phyloP scores from a whole-genome alignment of 345 rosid genomes.

The Eucalyptus polyanthemos region DNA sequence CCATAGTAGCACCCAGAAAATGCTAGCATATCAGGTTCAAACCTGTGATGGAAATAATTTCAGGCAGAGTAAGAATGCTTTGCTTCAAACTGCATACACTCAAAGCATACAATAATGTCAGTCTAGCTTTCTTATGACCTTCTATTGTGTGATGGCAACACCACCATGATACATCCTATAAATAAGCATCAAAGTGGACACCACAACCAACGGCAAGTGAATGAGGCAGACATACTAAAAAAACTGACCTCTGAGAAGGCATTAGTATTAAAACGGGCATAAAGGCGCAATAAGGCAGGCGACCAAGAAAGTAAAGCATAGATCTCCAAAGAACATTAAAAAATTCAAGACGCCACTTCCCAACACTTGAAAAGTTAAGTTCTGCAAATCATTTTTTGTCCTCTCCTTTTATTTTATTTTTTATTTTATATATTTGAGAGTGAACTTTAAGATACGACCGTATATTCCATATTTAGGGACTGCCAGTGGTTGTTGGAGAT shows the following conservation, averaged over 20 bases:
- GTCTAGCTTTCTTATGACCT: not conserved
- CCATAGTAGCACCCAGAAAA: constrained; percentile 99
- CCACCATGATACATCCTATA: not conserved
- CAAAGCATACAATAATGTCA: not conserved
- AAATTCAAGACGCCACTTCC: not conserved
- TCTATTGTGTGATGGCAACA: not conserved
- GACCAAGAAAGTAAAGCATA: not conserved
- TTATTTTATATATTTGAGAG: not conserved
- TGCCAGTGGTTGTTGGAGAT: not conserved
- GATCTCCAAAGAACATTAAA: not conserved
- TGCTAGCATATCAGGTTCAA: constrained; percentile 99
- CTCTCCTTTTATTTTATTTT: not conserved
- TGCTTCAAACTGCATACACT: not conserved
- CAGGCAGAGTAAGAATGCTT: not conserved
- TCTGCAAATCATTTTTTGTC: not conserved
- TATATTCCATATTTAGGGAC: not conserved
- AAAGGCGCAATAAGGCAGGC: not conserved
- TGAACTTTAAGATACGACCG: not conserved
- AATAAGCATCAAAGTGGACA: not conserved
- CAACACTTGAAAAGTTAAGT: not conserved
- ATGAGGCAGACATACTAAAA: not conserved
- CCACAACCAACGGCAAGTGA: not conserved
- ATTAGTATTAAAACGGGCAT: not conserved
- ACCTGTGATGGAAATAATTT: constrained; percentile 27
- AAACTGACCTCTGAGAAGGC: not conserved